A percentile compares a stretch with the other conserved stretches of the same genome.
Conservation (phyloP, 2,329 filamentous ascomycete species). For the Exophiala mesophila region DNA sequence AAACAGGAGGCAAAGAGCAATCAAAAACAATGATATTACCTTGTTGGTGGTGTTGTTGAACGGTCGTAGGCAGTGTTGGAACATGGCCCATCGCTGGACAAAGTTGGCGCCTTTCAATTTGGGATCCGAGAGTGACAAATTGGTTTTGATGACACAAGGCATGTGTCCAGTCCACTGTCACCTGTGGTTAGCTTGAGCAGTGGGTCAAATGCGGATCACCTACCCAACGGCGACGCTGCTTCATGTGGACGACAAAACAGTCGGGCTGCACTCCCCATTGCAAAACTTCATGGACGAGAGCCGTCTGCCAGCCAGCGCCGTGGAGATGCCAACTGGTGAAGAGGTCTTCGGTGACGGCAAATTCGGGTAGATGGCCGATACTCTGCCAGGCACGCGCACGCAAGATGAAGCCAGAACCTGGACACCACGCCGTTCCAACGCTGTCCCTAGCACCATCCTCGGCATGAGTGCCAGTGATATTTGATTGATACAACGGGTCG, state of each 20-base stretch:
- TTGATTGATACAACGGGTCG: constrained; percentile 28
- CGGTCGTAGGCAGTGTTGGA: constrained; percentile 19
- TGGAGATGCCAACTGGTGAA: constrained; percentile 26
- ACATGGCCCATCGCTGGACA: constrained; percentile 18
- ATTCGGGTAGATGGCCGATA: constrained; percentile 29
- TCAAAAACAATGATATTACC: constrained; percentile 6
- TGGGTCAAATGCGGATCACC: constrained; percentile 44
- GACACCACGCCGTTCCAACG: constrained; percentile 29
- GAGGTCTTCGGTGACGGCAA: constrained; percentile 29
- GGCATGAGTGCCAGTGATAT: constrained; percentile 32
- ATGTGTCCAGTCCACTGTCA: constrained; percentile 21
- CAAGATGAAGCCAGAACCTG: constrained; percentile 29
- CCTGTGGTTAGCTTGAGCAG: constrained; percentile 4
- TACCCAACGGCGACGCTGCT: constrained; percentile 36
- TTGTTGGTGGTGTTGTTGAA: constrained; percentile 20
- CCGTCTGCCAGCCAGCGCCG: constrained; percentile 28
- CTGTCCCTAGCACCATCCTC: constrained; percentile 30
- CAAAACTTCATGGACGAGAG: constrained; percentile 25
- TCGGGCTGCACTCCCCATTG: constrained; percentile 31
- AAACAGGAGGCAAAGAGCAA: constrained; percentile 8
- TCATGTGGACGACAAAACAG: constrained; percentile 33
- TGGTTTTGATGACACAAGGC: constrained; percentile 9
- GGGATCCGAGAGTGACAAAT: constrained; percentile 10
- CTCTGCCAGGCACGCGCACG: constrained; percentile 25
- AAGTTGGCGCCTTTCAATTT: constrained; percentile 9